phyloP scores from a whole-genome alignment of 305 asterid genomes.

The Petunia hybrid region DNA sequence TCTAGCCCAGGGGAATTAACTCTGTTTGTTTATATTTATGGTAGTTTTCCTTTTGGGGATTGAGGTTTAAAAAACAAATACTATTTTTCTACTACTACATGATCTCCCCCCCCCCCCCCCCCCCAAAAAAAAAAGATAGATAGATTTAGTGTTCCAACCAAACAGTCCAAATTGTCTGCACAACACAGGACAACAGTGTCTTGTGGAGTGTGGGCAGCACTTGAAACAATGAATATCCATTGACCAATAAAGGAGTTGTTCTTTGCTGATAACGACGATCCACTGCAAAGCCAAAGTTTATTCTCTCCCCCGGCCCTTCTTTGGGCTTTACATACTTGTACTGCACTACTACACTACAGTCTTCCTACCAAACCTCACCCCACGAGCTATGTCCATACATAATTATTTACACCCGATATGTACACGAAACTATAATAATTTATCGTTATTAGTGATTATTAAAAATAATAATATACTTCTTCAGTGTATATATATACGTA shows the following conservation, averaged over 20 bases:
- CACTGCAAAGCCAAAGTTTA: constrained; percentile 40
- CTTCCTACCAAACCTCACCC: not conserved
- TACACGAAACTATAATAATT: no score
- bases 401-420: no score
- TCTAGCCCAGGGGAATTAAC: not conserved
- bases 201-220: constrained; percentile 36
- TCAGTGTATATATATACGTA: no score
- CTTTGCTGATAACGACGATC: constrained; percentile 38
- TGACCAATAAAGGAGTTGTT: constrained; percentile 38
- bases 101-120: no score
- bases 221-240: constrained; percentile 34
- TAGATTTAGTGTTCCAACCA: not conserved
- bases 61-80: not conserved
- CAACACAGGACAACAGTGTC: constrained; percentile 29
- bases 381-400: no score
- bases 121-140: not conserved
- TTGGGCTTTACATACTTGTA: constrained; percentile 1
- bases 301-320: not conserved
- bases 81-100: not conserved
- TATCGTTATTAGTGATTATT: no score
- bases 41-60: not conserved
- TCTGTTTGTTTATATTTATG: not conserved
- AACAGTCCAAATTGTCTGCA: constrained; percentile 36
- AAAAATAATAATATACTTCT: no score
- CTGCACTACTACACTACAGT: not conserved